Evolutionary conservation across 257 asterid species (phyloP).

Genomic region (Echites panduratus): DNA sequence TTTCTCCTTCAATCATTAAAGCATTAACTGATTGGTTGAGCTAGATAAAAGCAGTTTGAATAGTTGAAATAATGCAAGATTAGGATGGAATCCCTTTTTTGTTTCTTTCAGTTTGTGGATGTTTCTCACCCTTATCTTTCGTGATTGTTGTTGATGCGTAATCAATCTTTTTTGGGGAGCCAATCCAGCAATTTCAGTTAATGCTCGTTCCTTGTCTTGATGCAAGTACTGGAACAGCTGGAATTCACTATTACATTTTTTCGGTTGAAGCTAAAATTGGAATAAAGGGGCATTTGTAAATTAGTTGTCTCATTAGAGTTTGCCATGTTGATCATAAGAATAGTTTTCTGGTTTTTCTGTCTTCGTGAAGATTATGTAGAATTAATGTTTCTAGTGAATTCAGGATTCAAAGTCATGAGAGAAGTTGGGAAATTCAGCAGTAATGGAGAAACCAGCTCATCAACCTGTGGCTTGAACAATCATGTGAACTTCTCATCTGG

Average conservation of each 20-base stretch:
- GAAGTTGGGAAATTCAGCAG: constrained; percentile 58
- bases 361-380: constrained; percentile 8
- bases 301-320: neutral
- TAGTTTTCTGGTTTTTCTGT: neutral
- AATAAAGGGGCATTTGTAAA: neutral
- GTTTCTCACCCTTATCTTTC: neutral
- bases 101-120: neutral
- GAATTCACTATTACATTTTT: neutral
- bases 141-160: neutral
- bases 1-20: neutral
- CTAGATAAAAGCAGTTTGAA: neutral
- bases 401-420: constrained; percentile 65
- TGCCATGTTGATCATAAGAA: neutral
- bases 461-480: constrained; percentile 39
- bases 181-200: neutral
- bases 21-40: neutral
- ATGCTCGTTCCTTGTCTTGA: neutral
- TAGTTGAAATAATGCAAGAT: neutral
- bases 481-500: constrained; percentile 47
- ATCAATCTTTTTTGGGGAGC: neutral
- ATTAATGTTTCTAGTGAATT: constrained; percentile 14
- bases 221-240: neutral
- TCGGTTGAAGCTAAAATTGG: neutral
- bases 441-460: constrained; percentile 35
- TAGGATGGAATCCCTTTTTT: neutral